phyloP scores from a whole-genome alignment of 257 asterid genomes.

The Solanum bukasovii region DNA sequence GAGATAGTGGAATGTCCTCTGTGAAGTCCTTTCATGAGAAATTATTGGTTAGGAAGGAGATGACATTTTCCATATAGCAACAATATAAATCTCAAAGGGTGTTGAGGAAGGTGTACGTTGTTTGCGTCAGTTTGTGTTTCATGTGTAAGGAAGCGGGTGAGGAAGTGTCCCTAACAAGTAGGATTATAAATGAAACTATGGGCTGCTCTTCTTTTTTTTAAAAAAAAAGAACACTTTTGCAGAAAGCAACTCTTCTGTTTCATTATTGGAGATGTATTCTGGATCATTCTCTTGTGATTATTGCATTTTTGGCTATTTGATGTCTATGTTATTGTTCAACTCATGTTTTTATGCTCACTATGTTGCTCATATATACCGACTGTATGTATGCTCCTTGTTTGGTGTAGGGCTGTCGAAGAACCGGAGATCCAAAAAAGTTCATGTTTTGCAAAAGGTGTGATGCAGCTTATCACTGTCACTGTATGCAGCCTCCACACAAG shows the following conservation, averaged over 20 bases:
- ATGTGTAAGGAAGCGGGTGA: neutral
- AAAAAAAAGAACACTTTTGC: neutral
- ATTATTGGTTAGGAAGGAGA: neutral
- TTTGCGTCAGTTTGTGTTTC: neutral
- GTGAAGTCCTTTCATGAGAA: neutral
- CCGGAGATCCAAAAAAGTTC: conserved; percentile 88
- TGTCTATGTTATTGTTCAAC: neutral
- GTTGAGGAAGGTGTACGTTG: neutral
- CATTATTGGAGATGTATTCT: neutral
- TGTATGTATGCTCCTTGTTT: conserved; percentile 2
- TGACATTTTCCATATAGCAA: neutral
- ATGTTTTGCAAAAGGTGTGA: conserved; percentile 98
- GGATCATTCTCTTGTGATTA: neutral
- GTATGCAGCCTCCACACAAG: conserved; percentile 99
- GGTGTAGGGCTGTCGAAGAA: conserved; percentile 66
- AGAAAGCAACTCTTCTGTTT: neutral
- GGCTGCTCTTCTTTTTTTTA: neutral
- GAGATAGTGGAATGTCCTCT: neutral
- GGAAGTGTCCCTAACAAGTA: neutral
- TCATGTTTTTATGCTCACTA: neutral
- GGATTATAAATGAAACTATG: neutral
- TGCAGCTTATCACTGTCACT: conserved; percentile 86
- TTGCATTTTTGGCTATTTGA: neutral
- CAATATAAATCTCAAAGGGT: neutral
- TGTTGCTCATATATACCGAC: neutral